Evolutionary conservation across 768 basidiomycete species (phyloP).

Genomic region (Tulasnella sp.): DNA sequence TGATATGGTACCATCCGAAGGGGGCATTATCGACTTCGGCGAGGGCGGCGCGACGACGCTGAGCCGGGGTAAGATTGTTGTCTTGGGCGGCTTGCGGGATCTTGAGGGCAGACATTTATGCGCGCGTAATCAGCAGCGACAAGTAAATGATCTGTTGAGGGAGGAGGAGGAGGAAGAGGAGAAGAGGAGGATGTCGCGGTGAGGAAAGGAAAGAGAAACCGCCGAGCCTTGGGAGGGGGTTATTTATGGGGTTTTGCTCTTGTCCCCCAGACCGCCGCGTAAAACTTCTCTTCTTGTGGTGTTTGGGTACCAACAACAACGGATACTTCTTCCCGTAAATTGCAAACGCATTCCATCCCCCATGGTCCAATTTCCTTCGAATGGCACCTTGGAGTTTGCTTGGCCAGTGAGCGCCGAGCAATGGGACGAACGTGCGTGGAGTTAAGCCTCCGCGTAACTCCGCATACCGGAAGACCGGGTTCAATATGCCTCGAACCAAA

Average conservation of each 20-base stretch:
- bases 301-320: not conserved
- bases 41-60: no score
- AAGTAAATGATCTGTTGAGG: not conserved
- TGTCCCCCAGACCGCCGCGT: not conserved
- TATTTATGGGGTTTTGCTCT: not conserved
- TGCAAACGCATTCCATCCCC: not conserved
- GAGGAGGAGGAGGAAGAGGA: not conserved
- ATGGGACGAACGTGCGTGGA: not conserved
- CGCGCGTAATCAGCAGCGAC: conserved; percentile 3
- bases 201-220: not conserved
- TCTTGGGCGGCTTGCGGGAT: not conserved
- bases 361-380: not conserved
- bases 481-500: not conserved
- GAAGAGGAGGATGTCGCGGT: not conserved
- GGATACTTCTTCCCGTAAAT: not conserved
- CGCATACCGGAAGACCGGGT: not conserved
- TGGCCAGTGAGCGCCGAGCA: not conserved
- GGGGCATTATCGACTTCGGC: no score
- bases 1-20: no score
- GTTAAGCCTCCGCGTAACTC: not conserved
- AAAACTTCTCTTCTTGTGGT: not conserved
- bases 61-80: no score
- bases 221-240: not conserved
- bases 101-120: not conserved
- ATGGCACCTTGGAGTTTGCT: not conserved